phyloP scores from a whole-genome alignment of 2,329 filamentous ascomycete species.

The Diaporthe ilicicola region DNA sequence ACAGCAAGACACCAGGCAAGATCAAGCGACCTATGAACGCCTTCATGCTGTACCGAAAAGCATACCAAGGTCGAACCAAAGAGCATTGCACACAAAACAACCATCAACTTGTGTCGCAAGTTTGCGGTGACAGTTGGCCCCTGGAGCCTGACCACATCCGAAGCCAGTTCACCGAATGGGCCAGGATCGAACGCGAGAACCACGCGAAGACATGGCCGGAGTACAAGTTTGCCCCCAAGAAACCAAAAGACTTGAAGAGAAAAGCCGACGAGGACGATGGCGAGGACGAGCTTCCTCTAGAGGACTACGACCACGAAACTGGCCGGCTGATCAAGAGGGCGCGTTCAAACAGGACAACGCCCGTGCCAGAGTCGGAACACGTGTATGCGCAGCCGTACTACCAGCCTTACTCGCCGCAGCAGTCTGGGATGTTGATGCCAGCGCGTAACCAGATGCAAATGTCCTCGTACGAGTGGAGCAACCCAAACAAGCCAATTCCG shows the following conservation, averaged over 20 bases:
- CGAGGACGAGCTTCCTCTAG: slow-evolving; percentile 53
- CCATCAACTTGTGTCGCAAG: slow-evolving; percentile 88
- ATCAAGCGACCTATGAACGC: slow-evolving; percentile 95
- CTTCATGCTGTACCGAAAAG: slow-evolving; percentile 97
- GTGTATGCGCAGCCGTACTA: slow-evolving; percentile 39
- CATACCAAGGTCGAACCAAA: slow-evolving; percentile 88
- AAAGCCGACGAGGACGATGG: slow-evolving; percentile 47
- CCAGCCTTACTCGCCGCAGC: slow-evolving; percentile 35
- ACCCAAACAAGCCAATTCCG: slow-evolving; percentile 48
- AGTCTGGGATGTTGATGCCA: slow-evolving; percentile 35
- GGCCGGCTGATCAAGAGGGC: slow-evolving; percentile 42
- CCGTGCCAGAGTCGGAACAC: slow-evolving; percentile 42
- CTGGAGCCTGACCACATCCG: slow-evolving; percentile 78
- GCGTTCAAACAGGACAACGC: slow-evolving; percentile 42
- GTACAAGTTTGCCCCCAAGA: slow-evolving; percentile 94
- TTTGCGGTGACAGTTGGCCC: slow-evolving; percentile 89
- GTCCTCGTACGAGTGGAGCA: slow-evolving; percentile 46
- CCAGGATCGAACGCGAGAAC: slow-evolving; percentile 82
- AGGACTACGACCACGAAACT: slow-evolving; percentile 53
- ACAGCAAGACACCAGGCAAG: slow-evolving; percentile 75
- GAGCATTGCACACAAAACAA: slow-evolving; percentile 85
- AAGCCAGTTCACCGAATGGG: slow-evolving; percentile 79
- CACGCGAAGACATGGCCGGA: slow-evolving; percentile 86
- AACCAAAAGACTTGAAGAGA: slow-evolving; percentile 57
- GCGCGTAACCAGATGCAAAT: slow-evolving; percentile 35